Base-by-base conservation (phyloP, 805 yeast genomes). In the Starmerella kuoi region DNA sequence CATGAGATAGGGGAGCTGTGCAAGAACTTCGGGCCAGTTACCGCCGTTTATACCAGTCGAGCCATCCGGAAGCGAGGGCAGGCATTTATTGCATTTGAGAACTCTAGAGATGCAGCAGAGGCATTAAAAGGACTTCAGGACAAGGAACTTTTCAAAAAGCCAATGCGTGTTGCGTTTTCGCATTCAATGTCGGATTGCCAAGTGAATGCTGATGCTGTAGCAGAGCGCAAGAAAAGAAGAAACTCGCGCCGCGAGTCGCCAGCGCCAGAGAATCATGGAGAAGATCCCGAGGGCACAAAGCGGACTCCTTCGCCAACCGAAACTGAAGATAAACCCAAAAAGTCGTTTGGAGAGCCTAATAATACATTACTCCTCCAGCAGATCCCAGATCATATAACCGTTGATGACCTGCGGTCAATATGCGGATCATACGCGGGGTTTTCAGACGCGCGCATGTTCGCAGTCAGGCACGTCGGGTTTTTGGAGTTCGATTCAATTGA, bases 21-120 rank as follows among this genome's bases (percentile, higher is more conserved):
- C 44, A 52, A 53, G 3, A 55, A 64, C 15, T 70, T 63, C 53
- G 77, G 79, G 0, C 63, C 64, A 1, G 61, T 79, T 1, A 42
- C 67, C 14, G 70, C 69, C 24, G 60, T 83, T 11, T 63, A 71
- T 2, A 74, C 83, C 1, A 76, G 74, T 44, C 70, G 70, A 45
- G 77, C 74, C 50, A 53, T 82, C n/a, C 69, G 66, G 47, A 67
- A 79, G 70, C 69, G 78, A 43, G 95, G 95, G 2, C 94, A 84
- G 58, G 94, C 94, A 1, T 84, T 82, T 57, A 67, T 84, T 5
- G 73, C 82, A 0, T 73, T 76, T 40, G 66, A 61, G 3, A 54
- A 58, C 17, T 52, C 53, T 1, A 63, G 63, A 3, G 59, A 62
- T 4, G 76, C 86, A 1, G 43, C 55, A 3, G 52, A 55, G 31